Evolutionary conservation across 176 grass and related monocot genomes (phyloP), one percentile per base, ranked within the genome.

Genomic region (Saccharum spontaneum): DNA sequence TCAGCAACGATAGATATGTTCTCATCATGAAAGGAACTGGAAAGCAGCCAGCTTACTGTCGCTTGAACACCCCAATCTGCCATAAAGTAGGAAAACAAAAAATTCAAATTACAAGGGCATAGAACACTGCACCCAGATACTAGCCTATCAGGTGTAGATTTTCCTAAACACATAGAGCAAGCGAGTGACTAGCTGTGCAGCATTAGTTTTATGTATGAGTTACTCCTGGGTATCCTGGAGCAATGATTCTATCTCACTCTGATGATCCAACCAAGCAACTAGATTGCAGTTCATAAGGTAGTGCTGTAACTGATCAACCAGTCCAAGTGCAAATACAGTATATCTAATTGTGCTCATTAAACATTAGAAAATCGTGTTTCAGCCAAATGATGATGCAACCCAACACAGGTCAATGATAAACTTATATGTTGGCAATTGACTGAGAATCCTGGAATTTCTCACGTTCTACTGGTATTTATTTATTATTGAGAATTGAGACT

Each of bases 11-110:
- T 98, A 5, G 89, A 91, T 82, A 88, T 64, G 24, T 49, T 82
- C 87, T 89, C 89, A 79, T 82, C 69, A 43, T 77, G 85, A 86
- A 95, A 95, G 60, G 64, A 89, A 69, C 90, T 85, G 33, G 93
- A 94, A 67, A 98, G 93, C 28, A 98, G 12, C 93, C 89, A 98
- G 82, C 93, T 98, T 23, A 98, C 87, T 46, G 80, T 89, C 13
- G 91, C 96, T 79, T 98, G 96, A 61, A 98, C 96, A 9, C 93
- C 91, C 96, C 96, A 98, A 89, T 98, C 93, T 98, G 87, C 57
- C 54, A 88, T 38, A 44, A 88, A 84, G 37, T n/a, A 70, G 48
- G 6, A 57, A 10, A 71, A 8, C 66, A 17, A 71, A 14, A 14
- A 46, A 0, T 10, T 28, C 14, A 67, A 82, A 48, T 67, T 23